phyloP scores from a whole-genome alignment of 2,329 filamentous ascomycete species.

The Rhynchosporium graminicola region DNA sequence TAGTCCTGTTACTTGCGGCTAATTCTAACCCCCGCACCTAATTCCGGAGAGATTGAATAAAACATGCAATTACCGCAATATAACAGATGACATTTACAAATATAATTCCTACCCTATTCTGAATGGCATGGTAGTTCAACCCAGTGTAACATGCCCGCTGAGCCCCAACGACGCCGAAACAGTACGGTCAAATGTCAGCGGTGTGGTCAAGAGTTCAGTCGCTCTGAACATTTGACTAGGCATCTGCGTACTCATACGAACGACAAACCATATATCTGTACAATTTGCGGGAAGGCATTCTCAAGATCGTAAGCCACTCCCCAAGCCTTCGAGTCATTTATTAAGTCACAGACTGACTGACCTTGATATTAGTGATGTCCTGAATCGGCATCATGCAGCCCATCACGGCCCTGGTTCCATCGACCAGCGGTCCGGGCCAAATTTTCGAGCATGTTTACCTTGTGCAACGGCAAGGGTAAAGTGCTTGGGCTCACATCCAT shows the following conservation, averaged over 20 bases:
- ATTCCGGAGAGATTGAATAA: neutral
- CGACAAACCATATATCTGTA: slow-evolving; percentile 4
- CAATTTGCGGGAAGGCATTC: slow-evolving; percentile 1
- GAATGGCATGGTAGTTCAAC: neutral
- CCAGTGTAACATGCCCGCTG: neutral
- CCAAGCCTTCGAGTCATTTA: neutral
- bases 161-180: neutral
- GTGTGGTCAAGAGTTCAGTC: slow-evolving; percentile 5
- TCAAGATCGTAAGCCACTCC: slow-evolving; percentile 3
- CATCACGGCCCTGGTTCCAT: slow-evolving; percentile 2
- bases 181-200: neutral
- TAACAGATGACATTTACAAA: no score
- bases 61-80: no score
- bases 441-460: slow-evolving; percentile 11
- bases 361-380: slow-evolving; percentile 2
- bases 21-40: neutral
- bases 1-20: neutral
- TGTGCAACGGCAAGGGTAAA: slow-evolving; percentile 13
- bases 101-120: no score
- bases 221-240: slow-evolving; percentile 12
- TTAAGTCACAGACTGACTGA: neutral
- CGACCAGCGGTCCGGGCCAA: neutral
- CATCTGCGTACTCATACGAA: slow-evolving; percentile 16
- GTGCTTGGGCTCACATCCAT: slow-evolving; percentile 9
- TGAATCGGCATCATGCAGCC: slow-evolving; percentile 7